Base-by-base conservation (phyloP, 140 eudicot species). In the Stevia rebaudiana region DNA sequence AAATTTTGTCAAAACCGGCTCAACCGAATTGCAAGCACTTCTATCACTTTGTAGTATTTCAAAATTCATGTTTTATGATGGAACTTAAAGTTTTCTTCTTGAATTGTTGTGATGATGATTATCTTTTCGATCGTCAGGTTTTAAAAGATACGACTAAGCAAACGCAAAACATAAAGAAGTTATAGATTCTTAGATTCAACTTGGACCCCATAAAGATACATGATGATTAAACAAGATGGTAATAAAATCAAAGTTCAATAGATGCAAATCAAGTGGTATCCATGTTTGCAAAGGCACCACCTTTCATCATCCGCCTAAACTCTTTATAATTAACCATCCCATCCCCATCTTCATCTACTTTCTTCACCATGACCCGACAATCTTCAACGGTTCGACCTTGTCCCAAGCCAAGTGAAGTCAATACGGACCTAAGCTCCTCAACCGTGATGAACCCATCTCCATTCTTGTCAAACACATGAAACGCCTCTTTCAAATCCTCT, bases 281-380 rank as follows among this genome's bases (percentile, higher is more conserved):
- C 64, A 74, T 63, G 21, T 73, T 68, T 7, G 70, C 76, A 80
- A 86, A 81, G 52, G 84, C 87, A 40, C 91, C 91, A 67, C 91
- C 83, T 78, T 81, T 81, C 91, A 86, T 83, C 95, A 86, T 86
- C 63, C 76, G 81, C 65, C 59, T 77, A 19, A 86, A 86, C 80
- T 86, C 95, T 13, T 47, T 54, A 19, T 69, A 86, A 42, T 81
- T 60, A 11, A 86, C 87, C 83, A n/a, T 63, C 23, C 91, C 95
- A 40, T 83, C 91, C 11, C 95, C 90, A 69, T 86, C 90, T 0
- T 23, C 81, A 58, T 86, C 94, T 37, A 86, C 89, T 52, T 59
- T 80, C 67, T 16, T 80, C 19, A 86, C 84, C 95, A 86, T 86
- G 70, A 18, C 58, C 72, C 43, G 65, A 36, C 85, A 86, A 46